Evolutionary conservation across 768 basidiomycete species (phyloP).

Genomic region (Hemileccinum impolitum): DNA sequence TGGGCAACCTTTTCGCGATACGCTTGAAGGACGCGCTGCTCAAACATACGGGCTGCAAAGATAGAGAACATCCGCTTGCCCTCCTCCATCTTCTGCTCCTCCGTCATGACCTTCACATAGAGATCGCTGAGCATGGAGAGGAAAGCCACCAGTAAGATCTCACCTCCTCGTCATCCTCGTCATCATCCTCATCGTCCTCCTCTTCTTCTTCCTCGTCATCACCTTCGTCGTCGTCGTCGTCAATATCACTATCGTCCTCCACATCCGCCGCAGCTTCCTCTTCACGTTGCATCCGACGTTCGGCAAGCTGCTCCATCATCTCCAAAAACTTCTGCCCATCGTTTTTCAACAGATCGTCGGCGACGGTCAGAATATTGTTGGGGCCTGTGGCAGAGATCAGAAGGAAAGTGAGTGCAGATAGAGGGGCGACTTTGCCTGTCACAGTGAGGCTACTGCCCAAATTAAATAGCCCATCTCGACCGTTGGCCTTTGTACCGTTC

Average conservation of each 20-base stretch:
- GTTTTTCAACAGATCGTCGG: slow-evolving; percentile 97
- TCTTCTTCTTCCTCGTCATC: slow-evolving; percentile 67
- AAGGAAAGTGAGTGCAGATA: slow-evolving; percentile 3
- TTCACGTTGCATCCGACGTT: slow-evolving; percentile 89
- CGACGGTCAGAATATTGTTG: slow-evolving; percentile 96
- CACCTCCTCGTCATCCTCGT: slow-evolving; percentile 47
- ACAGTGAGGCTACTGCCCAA: slow-evolving; percentile 83
- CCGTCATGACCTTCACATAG: slow-evolving; percentile 66
- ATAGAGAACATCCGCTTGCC: slow-evolving; percentile 99
- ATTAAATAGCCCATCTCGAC: slow-evolving; percentile 69
- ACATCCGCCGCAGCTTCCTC: slow-evolving; percentile 62
- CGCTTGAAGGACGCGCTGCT: slow-evolving; percentile 94
- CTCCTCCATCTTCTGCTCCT: slow-evolving; percentile 98
- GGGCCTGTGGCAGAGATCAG: slow-evolving; percentile 47
- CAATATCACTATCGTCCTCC: slow-evolving; percentile 59
- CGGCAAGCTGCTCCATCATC: slow-evolving; percentile 99
- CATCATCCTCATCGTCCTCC: slow-evolving; percentile 58
- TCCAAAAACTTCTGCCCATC: slow-evolving; percentile 99
- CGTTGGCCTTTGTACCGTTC: slow-evolving; percentile 45
- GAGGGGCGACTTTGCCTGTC: slow-evolving; percentile 51
- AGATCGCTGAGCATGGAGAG: slow-evolving; percentile 10
- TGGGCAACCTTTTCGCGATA: slow-evolving; percentile 97
- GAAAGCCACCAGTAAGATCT: slow-evolving; percentile 13
- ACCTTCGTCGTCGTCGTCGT: slow-evolving; percentile 56
- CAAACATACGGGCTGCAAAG: slow-evolving; percentile 99